These are phyloP conservation scores for Aspergillus cejpii DNA, from an alignment of 2,329 filamentous ascomycete genomes.

Conservation along the genomic window DNA sequence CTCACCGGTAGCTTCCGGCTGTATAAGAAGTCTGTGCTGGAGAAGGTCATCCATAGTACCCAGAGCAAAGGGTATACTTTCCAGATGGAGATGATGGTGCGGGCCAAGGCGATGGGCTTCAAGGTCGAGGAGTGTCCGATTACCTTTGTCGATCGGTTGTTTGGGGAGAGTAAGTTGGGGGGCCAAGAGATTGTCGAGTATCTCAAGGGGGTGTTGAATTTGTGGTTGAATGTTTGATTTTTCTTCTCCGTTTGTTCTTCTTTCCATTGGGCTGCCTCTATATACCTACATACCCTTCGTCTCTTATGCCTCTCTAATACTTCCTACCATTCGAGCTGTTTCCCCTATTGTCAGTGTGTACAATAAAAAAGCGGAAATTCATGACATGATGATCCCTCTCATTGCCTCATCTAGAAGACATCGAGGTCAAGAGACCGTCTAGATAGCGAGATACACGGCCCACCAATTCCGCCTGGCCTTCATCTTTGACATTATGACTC, in stretches of 20 bases:
- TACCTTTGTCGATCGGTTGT: constrained; percentile 88
- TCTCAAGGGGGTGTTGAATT: constrained; percentile 70
- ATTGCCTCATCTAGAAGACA: neutral
- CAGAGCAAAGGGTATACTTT: constrained; percentile 97
- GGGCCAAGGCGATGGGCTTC: constrained; percentile 92
- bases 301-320: constrained; percentile 8
- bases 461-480: constrained; percentile 42
- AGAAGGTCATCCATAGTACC: constrained; percentile 83
- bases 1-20: constrained; percentile 89
- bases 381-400: neutral
- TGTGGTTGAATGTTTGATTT: constrained; percentile 68
- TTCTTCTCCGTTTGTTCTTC: constrained; percentile 1
- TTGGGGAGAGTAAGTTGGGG: constrained; percentile 91
- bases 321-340: constrained; percentile 8
- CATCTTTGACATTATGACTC: constrained; percentile 45
- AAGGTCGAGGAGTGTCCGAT: constrained; percentile 94
- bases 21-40: constrained; percentile 84
- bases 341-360: constrained; percentile 6
- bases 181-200: constrained; percentile 96
- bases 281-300: neutral
- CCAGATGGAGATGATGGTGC: constrained; percentile 99
- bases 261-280: too few relatives aligned
- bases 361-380: neutral
- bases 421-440: constrained; percentile 18
- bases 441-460: constrained; percentile 33